These are phyloP conservation scores for Wickerhamiella australiensis DNA, from an alignment of 805 yeast species.

Conservation along the genomic window DNA sequence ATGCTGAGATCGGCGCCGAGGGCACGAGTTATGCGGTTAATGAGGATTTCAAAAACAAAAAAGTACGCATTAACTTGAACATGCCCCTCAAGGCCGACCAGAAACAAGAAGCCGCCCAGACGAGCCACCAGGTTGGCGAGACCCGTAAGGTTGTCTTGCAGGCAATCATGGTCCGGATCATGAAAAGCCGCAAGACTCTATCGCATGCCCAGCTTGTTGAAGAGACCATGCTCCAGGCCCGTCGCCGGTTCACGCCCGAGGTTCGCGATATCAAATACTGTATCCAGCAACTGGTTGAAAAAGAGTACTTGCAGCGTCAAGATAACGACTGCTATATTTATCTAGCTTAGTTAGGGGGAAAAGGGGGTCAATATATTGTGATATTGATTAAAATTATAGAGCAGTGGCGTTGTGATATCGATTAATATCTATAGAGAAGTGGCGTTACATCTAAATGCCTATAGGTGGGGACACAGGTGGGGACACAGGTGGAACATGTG, in stretches of 20 bases:
- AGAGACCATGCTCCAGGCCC: constrained; percentile 79
- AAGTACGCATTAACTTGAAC: constrained; percentile 66
- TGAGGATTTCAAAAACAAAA: constrained; percentile 72
- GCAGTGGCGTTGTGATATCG: no score
- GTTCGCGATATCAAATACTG: constrained; percentile 78
- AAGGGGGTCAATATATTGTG: no score
- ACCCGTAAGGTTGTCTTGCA: constrained; percentile 75
- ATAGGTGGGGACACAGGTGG: not conserved
- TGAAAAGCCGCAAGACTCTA: constrained; percentile 81
- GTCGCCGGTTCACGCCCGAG: constrained; percentile 70
- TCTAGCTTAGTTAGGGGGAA: constrained; percentile 45
- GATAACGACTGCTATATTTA: constrained; percentile 67
- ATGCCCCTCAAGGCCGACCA: constrained; percentile 46
- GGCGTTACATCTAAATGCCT: no score
- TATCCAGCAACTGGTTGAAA: constrained; percentile 72
- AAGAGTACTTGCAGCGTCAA: constrained; percentile 71
- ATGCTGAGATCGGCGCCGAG: constrained; percentile 37
- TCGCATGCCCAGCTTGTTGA: constrained; percentile 70
- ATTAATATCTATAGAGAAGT: no score
- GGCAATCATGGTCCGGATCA: constrained; percentile 90
- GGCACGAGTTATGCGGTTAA: constrained; percentile 59
- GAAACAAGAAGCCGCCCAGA: constrained; percentile 57
- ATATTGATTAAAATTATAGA: no score
- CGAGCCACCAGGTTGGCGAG: constrained; percentile 71
- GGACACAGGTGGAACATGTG: not conserved